phyloP scores from a whole-genome alignment of 192 early-diverging fungal species.

The Backusella parvicylindrica region DNA sequence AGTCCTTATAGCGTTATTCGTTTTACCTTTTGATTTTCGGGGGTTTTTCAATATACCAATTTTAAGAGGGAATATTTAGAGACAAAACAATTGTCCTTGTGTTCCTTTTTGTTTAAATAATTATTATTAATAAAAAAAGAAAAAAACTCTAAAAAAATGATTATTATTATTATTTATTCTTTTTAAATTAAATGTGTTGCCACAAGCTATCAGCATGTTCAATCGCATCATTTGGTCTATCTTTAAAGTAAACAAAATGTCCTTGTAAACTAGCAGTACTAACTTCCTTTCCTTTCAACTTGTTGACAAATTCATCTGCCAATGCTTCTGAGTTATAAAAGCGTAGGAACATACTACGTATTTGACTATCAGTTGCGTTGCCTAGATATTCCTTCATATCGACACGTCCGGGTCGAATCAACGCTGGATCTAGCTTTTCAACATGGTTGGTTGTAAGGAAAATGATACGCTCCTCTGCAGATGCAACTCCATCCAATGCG shows the following conservation, averaged over 20 bases:
- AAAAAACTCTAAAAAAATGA: background rate
- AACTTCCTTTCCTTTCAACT: slow-evolving; percentile 47
- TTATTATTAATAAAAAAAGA: background rate
- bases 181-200: slow-evolving; percentile 6
- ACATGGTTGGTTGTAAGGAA: slow-evolving; percentile 93
- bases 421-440: slow-evolving; percentile 70
- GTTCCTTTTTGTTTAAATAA: background rate
- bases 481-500: slow-evolving; percentile 84
- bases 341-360: slow-evolving; percentile 70
- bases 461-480: slow-evolving; percentile 83
- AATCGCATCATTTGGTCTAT: slow-evolving; percentile 70
- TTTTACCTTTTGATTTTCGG: background rate
- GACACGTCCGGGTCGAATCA: slow-evolving; percentile 79
- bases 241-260: slow-evolving; percentile 90
- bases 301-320: slow-evolving; percentile 69
- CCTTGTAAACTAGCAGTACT: slow-evolving; percentile 93
- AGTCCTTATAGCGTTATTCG: background rate
- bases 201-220: slow-evolving; percentile 29
- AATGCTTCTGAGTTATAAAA: slow-evolving; percentile 66
- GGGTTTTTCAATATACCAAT: background rate
- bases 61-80: background rate
- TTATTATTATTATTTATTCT: background rate
- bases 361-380: slow-evolving; percentile 67
- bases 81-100: background rate
- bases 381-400: slow-evolving; percentile 74